A percentile compares a stretch with the other conserved stretches of the same genome.
These are phyloP conservation scores for Umbellularia californica DNA, from an alignment of 164 flowering plant species.

Conservation along the genomic window DNA sequence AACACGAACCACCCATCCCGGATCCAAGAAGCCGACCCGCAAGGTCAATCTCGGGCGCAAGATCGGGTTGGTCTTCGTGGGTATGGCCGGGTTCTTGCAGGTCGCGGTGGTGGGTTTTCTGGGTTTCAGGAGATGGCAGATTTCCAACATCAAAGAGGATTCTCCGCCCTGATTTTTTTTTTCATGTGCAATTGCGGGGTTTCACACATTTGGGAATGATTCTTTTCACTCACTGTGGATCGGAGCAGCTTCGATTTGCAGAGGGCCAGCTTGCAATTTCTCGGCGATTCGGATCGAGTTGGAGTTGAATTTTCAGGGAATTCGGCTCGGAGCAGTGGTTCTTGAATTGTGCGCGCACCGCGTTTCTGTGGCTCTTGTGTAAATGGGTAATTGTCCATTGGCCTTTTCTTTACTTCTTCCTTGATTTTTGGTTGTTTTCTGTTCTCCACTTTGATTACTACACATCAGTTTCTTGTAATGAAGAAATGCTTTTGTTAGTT, in stretches of 20 bases:
- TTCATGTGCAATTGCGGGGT: too few relatives aligned
- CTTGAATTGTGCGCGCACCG: neutral
- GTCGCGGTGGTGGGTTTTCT: constrained; percentile 23
- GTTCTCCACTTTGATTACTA: neutral
- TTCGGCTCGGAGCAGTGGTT: neutral
- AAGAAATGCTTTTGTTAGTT: neutral
- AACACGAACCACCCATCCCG: neutral
- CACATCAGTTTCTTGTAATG: neutral
- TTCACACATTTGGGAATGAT: neutral
- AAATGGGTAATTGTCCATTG: neutral
- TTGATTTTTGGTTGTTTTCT: neutral
- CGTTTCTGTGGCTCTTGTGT: neutral
- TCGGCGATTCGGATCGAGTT: too few relatives aligned
- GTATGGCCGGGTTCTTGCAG: constrained; percentile 26
- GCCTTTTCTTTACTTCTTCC: neutral
- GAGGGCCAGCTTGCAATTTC: too few relatives aligned
- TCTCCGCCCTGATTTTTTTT: neutral
- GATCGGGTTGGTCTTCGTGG: constrained; percentile 24
- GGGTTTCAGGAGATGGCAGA: constrained; percentile 22
- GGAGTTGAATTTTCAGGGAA: neutral
- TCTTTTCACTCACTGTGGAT: neutral
- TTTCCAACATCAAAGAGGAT: constrained; percentile 12
- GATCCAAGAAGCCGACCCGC: neutral
- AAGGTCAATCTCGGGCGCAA: constrained; percentile 20
- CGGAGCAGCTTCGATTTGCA: neutral